Conservation (phyloP, 2,329 filamentous ascomycete genomes). For the Cryphonectria radicalis region DNA sequence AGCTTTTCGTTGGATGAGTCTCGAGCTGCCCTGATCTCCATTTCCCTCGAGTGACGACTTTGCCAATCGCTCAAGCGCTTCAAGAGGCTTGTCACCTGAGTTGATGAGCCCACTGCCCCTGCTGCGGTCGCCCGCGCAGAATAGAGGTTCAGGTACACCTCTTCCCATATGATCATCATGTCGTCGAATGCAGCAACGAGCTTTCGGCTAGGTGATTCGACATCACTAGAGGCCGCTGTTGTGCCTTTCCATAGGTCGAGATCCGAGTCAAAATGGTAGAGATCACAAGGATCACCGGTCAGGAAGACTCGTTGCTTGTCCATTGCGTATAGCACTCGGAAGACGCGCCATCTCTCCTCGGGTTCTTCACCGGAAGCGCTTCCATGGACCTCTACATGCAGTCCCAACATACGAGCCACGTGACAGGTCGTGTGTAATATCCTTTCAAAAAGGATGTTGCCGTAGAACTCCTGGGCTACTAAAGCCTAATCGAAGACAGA, state of each 20-base stretch:
- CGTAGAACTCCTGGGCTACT: not conserved
- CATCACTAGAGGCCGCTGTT: not conserved
- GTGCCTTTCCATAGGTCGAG: not conserved
- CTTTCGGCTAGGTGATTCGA: not conserved
- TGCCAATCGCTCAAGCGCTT: not conserved
- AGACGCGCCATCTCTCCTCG: not conserved
- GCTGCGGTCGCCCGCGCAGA: slow-evolving; percentile 5
- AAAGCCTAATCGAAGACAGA: not conserved
- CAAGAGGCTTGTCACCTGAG: not conserved
- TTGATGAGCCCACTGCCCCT: not conserved
- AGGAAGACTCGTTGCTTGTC: slow-evolving; percentile 13
- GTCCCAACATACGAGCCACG: not conserved
- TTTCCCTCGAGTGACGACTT: not conserved
- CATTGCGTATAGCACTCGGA: not conserved
- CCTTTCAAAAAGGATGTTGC: not conserved
- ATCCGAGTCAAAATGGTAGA: slow-evolving; percentile 6
- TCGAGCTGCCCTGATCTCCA: not conserved
- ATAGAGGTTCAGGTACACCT: not conserved
- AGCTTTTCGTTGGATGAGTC: not conserved
- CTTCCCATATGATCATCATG: slow-evolving; percentile 13
- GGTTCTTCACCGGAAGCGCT: not conserved
- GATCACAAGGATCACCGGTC: slow-evolving; percentile 1
- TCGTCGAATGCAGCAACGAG: slow-evolving; percentile 1
- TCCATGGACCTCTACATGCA: not conserved
- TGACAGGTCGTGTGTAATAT: not conserved